Evolutionary conservation across 148 eudicot species (phyloP), one percentile per base, ranked within the genome.

Genomic region (Heliosperma pusillum): DNA sequence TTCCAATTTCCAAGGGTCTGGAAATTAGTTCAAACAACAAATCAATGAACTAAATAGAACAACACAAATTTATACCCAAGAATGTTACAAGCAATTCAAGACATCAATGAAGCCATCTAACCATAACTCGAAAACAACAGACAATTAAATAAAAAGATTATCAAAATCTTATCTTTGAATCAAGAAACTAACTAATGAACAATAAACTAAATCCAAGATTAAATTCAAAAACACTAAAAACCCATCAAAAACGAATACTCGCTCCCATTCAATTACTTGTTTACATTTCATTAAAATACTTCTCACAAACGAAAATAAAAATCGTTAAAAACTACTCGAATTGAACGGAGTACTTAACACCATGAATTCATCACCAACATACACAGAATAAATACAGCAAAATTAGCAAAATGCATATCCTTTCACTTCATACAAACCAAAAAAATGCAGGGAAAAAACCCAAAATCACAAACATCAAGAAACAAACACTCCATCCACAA

Each of bases 81-180:
- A 10, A 36, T 36, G 10, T 36, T 6, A 36, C 42, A 36, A 36
- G 9, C 6, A 50, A 12, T 50, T 10, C 53, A 50, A 50, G 0
- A 62, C 33, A 62, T 62, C 30, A 21, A 62, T 27, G 42, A 36
- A 36, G 42, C 42, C 42, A 36, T 36, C 42, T 36, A 36, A 36
- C 42, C 42, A 36, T 36, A 36, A 36, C 9, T 7, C 7, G 42
- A 7, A 40, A 55, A 19, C 1, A 20, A 58, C 16, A 44, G 9
- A 33, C 30, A 22, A 11, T 19, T 4, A 19, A 17, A 15, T 3
- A 17, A 7, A 36, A 33, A 36, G 20, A 21, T 20, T 12, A 5
- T 36, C 53, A 22, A 72, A 72, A 72, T 72, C 65, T 72, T 33
- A 30, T 20, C 63, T 61, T 72, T 65, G 9, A 45, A 21, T 45